These are phyloP conservation scores for Venturia aucupariae DNA, from an alignment of 2,329 filamentous ascomycete genomes.

Conservation along the genomic window DNA sequence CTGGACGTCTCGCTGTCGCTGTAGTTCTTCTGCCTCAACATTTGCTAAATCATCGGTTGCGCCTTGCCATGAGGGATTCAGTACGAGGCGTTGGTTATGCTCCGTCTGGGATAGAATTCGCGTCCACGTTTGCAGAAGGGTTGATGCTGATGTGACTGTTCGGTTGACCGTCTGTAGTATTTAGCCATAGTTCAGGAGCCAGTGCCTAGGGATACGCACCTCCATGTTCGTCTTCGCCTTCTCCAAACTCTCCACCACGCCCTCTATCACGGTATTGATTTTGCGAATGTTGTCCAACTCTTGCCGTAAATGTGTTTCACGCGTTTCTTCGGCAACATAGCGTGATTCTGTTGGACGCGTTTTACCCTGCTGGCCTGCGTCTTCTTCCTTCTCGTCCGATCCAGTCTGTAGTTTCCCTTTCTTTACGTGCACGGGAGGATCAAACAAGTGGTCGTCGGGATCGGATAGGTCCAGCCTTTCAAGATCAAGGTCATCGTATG, in stretches of 20 bases:
- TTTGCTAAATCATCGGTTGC: constrained; percentile 79
- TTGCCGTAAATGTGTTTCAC: constrained; percentile 63
- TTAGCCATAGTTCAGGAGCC: background rate
- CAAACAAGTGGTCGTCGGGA: constrained; percentile 11
- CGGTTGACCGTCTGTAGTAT: constrained; percentile 63
- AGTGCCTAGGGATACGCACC: background rate
- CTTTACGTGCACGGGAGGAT: constrained; percentile 10
- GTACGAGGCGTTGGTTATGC: constrained; percentile 86
- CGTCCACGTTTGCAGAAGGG: constrained; percentile 89
- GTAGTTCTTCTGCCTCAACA: constrained; percentile 67
- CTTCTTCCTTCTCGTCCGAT: background rate
- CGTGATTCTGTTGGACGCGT: constrained; percentile 31
- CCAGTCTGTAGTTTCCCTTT: background rate
- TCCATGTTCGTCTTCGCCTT: constrained; percentile 68
- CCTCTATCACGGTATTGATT: constrained; percentile 82
- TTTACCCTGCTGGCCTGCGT: background rate
- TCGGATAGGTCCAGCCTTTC: constrained; percentile 10
- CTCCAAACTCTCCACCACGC: constrained; percentile 61
- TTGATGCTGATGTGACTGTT: constrained; percentile 80
- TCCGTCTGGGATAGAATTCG: constrained; percentile 94
- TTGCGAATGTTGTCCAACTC: constrained; percentile 77
- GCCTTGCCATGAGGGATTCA: constrained; percentile 84
- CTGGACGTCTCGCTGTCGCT: constrained; percentile 68
- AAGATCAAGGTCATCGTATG: constrained; percentile 10
- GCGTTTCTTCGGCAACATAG: constrained; percentile 56